Base-by-base conservation (phyloP, 768 basidiomycete genomes). In the Fibroporia radiculosa region DNA sequence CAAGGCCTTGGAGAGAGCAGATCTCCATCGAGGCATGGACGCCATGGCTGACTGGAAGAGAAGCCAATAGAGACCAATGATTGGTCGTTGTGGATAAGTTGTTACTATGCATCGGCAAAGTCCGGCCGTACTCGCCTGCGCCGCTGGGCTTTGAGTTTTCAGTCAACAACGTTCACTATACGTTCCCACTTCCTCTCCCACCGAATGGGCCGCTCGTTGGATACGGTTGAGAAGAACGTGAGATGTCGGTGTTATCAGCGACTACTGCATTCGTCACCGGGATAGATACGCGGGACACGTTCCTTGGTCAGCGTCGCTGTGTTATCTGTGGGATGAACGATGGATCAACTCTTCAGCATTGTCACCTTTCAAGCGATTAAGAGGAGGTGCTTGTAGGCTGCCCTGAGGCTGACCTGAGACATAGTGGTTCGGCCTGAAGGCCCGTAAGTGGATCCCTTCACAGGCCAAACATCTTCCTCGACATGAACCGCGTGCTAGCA, bases 1-100 rank as follows among this genome's bases (percentile, higher is more conserved):
- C 25, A 61, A 47, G 3, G 58, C 53, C 16, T 58, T 51, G 18
- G 52, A 49, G 22, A 64, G 48, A 8, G 52, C 58, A 8, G 50
- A 47, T 28, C 54, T 48, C 62, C 62, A 64, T 40, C 58, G 51
- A 0, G 62, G 62, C 14, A 23, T 23, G 23, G 41, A 29, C 11
- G 24, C 41, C 41, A 42, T 42, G 29, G 28, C 20, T 31, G 29
- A 26, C n/a, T n/a, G n/a, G n/a, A n/a, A n/a, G n/a, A n/a, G n/a
- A n/a, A n/a, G n/a, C n/a, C n/a, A n/a, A n/a, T n/a, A n/a, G n/a
- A n/a, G n/a, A n/a, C n/a, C n/a, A n/a, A n/a, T n/a, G n/a, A n/a
- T n/a, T n/a, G n/a, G n/a, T n/a, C n/a, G n/a, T n/a, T n/a, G n/a
- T n/a, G n/a, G n/a, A n/a, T n/a, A n/a, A n/a, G n/a, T n/a, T n/a